These are phyloP conservation scores for Brassica carinata DNA, from an alignment of 345 rosid genomes.

Conservation along the genomic window DNA sequence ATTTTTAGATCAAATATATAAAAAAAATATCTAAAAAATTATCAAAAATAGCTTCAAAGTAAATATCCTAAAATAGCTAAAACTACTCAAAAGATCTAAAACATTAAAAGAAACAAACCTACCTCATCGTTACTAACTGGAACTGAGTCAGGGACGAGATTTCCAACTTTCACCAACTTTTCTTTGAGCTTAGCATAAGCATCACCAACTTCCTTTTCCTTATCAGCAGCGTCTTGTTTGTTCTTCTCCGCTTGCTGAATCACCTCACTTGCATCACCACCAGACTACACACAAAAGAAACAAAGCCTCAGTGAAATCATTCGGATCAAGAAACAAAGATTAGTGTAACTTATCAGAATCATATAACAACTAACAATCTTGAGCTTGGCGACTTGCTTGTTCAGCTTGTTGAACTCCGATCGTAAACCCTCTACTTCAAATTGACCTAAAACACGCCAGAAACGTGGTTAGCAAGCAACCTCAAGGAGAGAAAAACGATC, in stretches of 20 bases:
- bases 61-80: too few species aligned
- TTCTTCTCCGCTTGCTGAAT: conserved; percentile 57
- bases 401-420: conserved; percentile 68
- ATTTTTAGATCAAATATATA: too few species aligned
- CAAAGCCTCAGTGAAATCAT: neutral
- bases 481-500: neutral
- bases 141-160: conserved; percentile 89
- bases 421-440: conserved; percentile 67
- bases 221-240: conserved; percentile 52
- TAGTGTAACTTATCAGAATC: neutral
- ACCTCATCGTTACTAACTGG: conserved; percentile 81
- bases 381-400: conserved; percentile 70
- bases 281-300: neutral
- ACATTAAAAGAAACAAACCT: conserved; percentile 44
- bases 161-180: conserved; percentile 68
- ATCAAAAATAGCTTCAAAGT: too few species aligned
- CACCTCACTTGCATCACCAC: conserved; percentile 39
- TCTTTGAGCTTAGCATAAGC: conserved; percentile 58
- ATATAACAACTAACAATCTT: conserved; percentile 54
- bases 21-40: too few species aligned
- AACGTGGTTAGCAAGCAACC: conserved; percentile 6
- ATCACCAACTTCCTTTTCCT: conserved; percentile 72
- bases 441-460: conserved; percentile 51
- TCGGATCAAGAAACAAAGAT: neutral
- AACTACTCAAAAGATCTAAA: too few species aligned